phyloP scores from a whole-genome alignment of 1,284 basidiomycete genomes.

The Coniferiporia sulphurascens region DNA sequence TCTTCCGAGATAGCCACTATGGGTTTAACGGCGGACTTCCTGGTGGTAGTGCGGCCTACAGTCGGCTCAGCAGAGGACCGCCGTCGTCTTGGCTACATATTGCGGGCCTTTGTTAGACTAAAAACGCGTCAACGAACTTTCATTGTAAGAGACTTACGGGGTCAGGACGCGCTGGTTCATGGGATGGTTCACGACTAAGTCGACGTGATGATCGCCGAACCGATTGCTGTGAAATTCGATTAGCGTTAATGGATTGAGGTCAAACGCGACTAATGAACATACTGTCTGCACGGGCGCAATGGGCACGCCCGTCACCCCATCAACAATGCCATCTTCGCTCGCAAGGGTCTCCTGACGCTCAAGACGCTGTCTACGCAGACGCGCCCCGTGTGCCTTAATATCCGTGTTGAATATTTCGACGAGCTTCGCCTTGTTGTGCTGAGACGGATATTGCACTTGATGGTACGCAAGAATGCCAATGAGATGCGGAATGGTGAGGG shows the following conservation, averaged over 20 bases:
- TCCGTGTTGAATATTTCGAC: slow-evolving; percentile 76
- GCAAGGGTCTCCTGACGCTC: slow-evolving; percentile 64
- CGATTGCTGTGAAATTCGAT: slow-evolving; percentile 32
- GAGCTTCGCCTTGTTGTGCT: slow-evolving; percentile 84
- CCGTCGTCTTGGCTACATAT: slow-evolving; percentile 49
- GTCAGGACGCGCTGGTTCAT: slow-evolving; percentile 40
- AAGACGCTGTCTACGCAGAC: slow-evolving; percentile 61
- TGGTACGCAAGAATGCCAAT: slow-evolving; percentile 81
- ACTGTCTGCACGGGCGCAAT: slow-evolving; percentile 46
- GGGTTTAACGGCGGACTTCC: slow-evolving; percentile 32
- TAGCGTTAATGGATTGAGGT: slow-evolving; percentile 23
- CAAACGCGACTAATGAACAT: slow-evolving; percentile 18
- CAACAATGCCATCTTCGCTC: slow-evolving; percentile 74
- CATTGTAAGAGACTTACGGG: slow-evolving; percentile 35
- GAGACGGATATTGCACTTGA: slow-evolving; percentile 70
- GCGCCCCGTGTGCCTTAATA: slow-evolving; percentile 58
- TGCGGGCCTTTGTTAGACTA: slow-evolving; percentile 20
- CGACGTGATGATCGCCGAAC: slow-evolving; percentile 45
- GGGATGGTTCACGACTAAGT: slow-evolving; percentile 43
- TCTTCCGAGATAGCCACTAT: slow-evolving; percentile 56
- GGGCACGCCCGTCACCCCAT: slow-evolving; percentile 69
- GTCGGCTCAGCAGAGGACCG: slow-evolving; percentile 67
- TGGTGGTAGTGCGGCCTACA: slow-evolving; percentile 45
- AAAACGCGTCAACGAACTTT: slow-evolving; percentile 16
- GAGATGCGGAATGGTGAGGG: slow-evolving; percentile 78